These are phyloP conservation scores for Dicorynia guianensis DNA, from an alignment of 306 rosid genomes.

Conservation along the genomic window DNA sequence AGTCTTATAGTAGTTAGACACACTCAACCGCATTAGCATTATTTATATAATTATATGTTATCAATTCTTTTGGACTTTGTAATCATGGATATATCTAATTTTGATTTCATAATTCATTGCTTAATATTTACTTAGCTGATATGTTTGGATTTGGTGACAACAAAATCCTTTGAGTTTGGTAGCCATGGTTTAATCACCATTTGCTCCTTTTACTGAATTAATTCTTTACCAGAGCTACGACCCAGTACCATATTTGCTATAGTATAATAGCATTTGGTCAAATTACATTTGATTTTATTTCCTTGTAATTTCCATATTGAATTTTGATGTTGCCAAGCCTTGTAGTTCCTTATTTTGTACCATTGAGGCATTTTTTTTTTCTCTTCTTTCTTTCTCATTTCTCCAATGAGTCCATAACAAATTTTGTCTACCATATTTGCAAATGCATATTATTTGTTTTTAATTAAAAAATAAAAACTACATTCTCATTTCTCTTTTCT, in stretches of 20 bases:
- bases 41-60: not conserved
- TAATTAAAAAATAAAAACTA: not conserved
- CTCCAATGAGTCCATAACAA: conserved; percentile 2
- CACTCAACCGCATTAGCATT: not conserved
- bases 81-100: conserved; percentile 20
- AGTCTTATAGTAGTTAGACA: conserved; percentile 5
- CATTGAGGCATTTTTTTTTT: not conserved
- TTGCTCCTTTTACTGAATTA: not conserved
- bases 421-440: conserved; percentile 4
- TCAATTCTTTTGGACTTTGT: not conserved
- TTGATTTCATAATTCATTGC: conserved; percentile 24
- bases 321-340: not conserved
- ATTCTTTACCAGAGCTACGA: not conserved
- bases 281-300: no score
- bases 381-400: conserved; percentile 2
- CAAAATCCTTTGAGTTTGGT: not conserved
- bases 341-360: not conserved
- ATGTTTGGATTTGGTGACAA: conserved; percentile 3
- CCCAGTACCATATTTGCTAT: not conserved
- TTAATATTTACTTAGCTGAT: not conserved
- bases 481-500: conserved; percentile 39
- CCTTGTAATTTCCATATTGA: not conserved
- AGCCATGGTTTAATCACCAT: not conserved
- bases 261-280: not conserved
- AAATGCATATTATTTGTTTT: conserved; percentile 23